Evolutionary conservation across 2,329 filamentous ascomycete genomes (phyloP).

Genomic region (Trichoderma harzianum): DNA sequence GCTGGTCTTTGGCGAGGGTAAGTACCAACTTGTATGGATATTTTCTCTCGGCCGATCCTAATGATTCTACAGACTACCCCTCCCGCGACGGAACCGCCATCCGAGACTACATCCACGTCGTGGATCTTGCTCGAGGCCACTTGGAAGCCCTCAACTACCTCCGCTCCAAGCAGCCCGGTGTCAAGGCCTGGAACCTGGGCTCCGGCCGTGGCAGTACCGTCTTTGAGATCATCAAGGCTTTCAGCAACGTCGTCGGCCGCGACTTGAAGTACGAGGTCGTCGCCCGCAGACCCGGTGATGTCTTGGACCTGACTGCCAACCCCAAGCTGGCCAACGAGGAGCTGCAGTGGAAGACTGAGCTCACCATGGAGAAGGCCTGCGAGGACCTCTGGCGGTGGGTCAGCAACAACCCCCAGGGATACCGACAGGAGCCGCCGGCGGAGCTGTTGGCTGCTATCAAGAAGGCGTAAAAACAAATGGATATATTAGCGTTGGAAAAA

Average conservation of each 20-base stretch:
- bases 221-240: conserved; percentile 95
- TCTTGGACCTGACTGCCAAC: conserved; percentile 92
- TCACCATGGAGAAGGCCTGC: conserved; percentile 89
- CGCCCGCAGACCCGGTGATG: conserved; percentile 78
- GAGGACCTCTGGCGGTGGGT: conserved; percentile 96
- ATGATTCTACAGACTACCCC: conserved; percentile 65
- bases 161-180: conserved; percentile 76
- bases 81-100: conserved; percentile 91
- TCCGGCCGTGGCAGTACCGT: conserved; percentile 94
- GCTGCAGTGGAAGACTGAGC: conserved; percentile 86
- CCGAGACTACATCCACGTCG: conserved; percentile 96
- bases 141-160: conserved; percentile 88
- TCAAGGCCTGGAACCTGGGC: conserved; percentile 94
- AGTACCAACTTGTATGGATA: conserved; percentile 34
- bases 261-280: conserved; percentile 85
- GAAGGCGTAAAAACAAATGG: conserved; percentile 28
- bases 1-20: conserved; percentile 89
- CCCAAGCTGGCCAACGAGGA: conserved; percentile 83
- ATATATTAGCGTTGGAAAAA: neutral
- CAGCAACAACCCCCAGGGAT: conserved; percentile 92
- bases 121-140: conserved; percentile 84
- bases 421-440: conserved; percentile 84
- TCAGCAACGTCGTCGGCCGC: conserved; percentile 80
- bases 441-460: conserved; percentile 68
- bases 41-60: conserved; percentile 17